Evolutionary conservation across 345 rosid genomes (phyloP).

Genomic region (Abelmoschus esculentus): DNA sequence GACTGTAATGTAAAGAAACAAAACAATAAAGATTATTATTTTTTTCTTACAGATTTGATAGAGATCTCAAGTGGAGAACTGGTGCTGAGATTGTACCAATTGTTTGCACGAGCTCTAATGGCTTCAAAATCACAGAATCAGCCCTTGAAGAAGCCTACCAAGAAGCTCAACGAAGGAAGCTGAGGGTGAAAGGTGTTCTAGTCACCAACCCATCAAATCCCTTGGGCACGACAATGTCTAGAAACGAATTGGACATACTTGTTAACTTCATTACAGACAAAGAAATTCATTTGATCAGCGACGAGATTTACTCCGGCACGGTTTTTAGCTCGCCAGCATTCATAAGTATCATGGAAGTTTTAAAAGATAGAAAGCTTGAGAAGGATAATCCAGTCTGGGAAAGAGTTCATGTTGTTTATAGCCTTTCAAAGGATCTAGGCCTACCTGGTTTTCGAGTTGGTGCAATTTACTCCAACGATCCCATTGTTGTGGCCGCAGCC

Average conservation of each 20-base stretch:
- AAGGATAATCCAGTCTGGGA: conserved; percentile 35
- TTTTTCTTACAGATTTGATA: conserved; percentile 46
- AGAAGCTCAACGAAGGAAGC: conserved; percentile 48
- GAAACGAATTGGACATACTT: conserved; percentile 56
- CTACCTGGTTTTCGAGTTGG: conserved; percentile 87
- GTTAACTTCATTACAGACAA: conserved; percentile 50
- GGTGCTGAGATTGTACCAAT: conserved; percentile 56
- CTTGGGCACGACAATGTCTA: conserved; percentile 56
- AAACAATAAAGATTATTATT: conserved; percentile 8
- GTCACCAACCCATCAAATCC: conserved; percentile 81
- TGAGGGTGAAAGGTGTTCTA: conserved; percentile 51
- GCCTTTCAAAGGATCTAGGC: conserved; percentile 74
- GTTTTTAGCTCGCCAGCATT: conserved; percentile 62
- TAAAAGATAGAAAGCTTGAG: conserved; percentile 43
- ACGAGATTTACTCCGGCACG: conserved; percentile 78
- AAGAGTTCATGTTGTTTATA: conserved; percentile 60
- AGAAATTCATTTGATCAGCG: conserved; percentile 63
- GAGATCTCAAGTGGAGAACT: conserved; percentile 72
- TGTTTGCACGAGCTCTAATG: conserved; percentile 47
- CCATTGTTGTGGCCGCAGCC: conserved; percentile 57
- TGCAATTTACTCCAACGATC: conserved; percentile 70
- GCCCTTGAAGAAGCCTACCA: conserved; percentile 63
- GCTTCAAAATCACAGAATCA: conserved; percentile 46
- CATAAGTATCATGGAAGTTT: conserved; percentile 56
- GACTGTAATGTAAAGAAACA: conserved; percentile 18